phyloP scores from a whole-genome alignment of 1,139 yeast species.

The Lodderomyces oxycetoniae region DNA sequence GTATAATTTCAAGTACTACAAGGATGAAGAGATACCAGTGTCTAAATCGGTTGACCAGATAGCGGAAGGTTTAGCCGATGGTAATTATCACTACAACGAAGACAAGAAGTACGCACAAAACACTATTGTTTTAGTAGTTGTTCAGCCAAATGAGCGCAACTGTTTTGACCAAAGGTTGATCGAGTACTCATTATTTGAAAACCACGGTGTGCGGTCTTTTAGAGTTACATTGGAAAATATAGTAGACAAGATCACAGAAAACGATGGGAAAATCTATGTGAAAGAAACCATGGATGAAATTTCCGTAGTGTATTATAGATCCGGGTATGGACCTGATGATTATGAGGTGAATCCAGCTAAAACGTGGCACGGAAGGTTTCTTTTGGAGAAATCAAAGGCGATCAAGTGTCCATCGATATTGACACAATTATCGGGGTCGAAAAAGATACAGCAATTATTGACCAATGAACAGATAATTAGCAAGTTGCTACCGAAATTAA shows the following conservation, averaged over 20 bases:
- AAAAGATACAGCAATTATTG: constrained; percentile 85
- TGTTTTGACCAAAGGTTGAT: constrained; percentile 85
- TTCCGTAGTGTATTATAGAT: constrained; percentile 82
- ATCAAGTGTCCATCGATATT: constrained; percentile 87
- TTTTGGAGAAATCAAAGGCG: constrained; percentile 70
- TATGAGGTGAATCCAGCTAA: constrained; percentile 46
- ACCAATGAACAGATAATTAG: constrained; percentile 50
- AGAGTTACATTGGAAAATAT: constrained; percentile 68
- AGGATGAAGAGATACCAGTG: constrained; percentile 52
- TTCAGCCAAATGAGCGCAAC: constrained; percentile 82
- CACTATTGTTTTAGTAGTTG: constrained; percentile 69
- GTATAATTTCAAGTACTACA: constrained; percentile 38
- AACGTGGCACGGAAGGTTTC: constrained; percentile 75
- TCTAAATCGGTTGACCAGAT: constrained; percentile 60
- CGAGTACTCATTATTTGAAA: constrained; percentile 62
- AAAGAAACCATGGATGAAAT: constrained; percentile 61
- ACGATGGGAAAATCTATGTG: constrained; percentile 45
- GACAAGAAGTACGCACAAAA: constrained; percentile 14
- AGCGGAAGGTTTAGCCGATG: constrained; percentile 69
- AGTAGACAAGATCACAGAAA: constrained; percentile 34
- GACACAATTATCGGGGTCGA: constrained; percentile 89
- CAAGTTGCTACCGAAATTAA: constrained; percentile 38
- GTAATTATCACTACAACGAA: constrained; percentile 49
- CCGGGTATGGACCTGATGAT: constrained; percentile 83
- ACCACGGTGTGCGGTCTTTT: constrained; percentile 53